These are phyloP conservation scores for Salinomyces thailandicus DNA, from an alignment of 2,329 filamentous ascomycete genomes.

Conservation along the genomic window DNA sequence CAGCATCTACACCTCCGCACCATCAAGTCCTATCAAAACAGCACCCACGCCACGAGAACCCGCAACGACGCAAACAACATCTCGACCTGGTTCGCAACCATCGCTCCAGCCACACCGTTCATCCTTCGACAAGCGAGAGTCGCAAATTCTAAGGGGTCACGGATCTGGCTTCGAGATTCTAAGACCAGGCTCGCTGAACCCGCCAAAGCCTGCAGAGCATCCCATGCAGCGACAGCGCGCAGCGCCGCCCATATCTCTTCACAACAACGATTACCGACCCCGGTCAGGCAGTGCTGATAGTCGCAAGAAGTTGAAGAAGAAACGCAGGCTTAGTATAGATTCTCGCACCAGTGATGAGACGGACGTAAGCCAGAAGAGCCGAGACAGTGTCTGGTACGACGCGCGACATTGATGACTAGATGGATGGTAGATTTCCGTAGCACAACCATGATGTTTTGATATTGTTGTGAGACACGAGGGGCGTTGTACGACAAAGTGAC, in stretches of 20 bases:
- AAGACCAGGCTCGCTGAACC: slow-evolving; percentile 22
- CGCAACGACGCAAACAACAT: not conserved
- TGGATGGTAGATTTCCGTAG: too few relatives aligned
- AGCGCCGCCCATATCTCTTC: slow-evolving; percentile 21
- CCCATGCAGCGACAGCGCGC: slow-evolving; percentile 11
- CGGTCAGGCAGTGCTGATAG: slow-evolving; percentile 15
- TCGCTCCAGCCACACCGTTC: slow-evolving; percentile 3
- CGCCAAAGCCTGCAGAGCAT: slow-evolving; percentile 8
- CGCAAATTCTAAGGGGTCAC: slow-evolving; percentile 22
- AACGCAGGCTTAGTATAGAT: slow-evolving; percentile 18
- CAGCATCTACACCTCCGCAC: slow-evolving; percentile 4
- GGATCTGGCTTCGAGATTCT: slow-evolving; percentile 28
- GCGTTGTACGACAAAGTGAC: too few relatives aligned
- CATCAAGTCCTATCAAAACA: slow-evolving; percentile 1
- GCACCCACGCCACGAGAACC: not conserved
- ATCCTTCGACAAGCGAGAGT: slow-evolving; percentile 18
- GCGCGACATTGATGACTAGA: too few relatives aligned
- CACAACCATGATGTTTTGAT: too few relatives aligned
- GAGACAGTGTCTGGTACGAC: slow-evolving; percentile 5
- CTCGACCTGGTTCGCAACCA: not conserved
- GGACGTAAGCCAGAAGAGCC: slow-evolving; percentile 1
- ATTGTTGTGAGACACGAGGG: too few relatives aligned
- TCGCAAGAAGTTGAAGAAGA: slow-evolving; percentile 24
- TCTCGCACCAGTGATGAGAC: slow-evolving; percentile 3
- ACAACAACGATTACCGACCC: slow-evolving; percentile 15